Base-by-base conservation (phyloP, 371 early-diverging fungal genomes). In the Mucor sp. region DNA sequence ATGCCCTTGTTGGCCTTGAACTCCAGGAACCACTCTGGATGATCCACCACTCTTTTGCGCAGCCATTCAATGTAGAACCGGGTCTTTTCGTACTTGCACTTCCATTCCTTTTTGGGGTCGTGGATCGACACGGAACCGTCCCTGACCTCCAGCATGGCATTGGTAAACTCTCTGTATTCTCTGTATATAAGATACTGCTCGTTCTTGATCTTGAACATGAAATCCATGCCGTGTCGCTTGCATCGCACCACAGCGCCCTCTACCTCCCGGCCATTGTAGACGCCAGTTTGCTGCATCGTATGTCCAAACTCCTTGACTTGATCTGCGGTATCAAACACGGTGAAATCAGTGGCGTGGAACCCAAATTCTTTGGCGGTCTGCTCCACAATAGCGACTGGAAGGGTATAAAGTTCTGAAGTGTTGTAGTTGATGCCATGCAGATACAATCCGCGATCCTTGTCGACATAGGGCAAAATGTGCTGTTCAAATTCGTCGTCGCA, bases 181-280 rank as follows among this genome's bases (percentile, higher is more conserved):
- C 98, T 87, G 77, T 90, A 98, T 85, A 95, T 87, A 30, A 97
- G 74, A 66, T 98, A 98, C 60, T 93, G 90, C 53, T 96, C 95
- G 70, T 91, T 96, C 74, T 97, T 98, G 78, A 95, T 85, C 81
- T 98, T 98, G 83, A 94, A 96, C 74, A 97, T 91, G 59, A 87
- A 88, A 43, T 76, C 82, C 5, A 62, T 63, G 37, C 72, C 75
- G 6, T 57, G 25, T 41, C 74, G 43, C 56, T 77, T 82, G 76
- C 94, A 91, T n/a, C 98, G 89, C 11, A 98, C 88, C 3, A 98
- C 98, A 64, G 94, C 94, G 6, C 98, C 98, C 78, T 98, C 98
- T 12, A 96, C 63, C 5, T 74, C 74, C 82, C 39, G 91, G 71
- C 19, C 90, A 74, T 91, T 80, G 57, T 85, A 91, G 23, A 80